Evolutionary conservation across 2,329 filamentous ascomycete genomes (phyloP).

Genomic region (Diaporthe vaccinii): DNA sequence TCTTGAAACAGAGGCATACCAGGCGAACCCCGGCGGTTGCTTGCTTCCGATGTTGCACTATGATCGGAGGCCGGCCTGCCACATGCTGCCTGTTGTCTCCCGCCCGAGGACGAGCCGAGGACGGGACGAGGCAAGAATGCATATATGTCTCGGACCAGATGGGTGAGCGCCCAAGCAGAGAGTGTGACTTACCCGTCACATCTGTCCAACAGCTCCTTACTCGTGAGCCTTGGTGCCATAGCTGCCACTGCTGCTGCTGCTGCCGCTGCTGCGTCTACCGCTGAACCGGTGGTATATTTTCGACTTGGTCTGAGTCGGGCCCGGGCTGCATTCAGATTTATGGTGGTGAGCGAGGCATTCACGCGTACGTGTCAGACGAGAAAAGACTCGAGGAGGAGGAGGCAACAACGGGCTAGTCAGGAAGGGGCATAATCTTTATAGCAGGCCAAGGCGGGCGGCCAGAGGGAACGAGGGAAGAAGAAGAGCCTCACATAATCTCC

Average conservation of each 20-base stretch:
- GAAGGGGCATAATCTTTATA: constrained; percentile 37
- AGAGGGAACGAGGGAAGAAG: constrained; percentile 2
- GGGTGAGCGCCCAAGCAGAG: background rate
- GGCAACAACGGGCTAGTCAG: background rate
- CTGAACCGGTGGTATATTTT: constrained; percentile 7
- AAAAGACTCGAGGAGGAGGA: constrained; percentile 12
- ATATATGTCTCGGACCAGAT: constrained; percentile 8
- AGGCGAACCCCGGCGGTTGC: background rate
- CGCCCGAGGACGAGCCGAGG: constrained; percentile 3
- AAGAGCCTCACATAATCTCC: constrained; percentile 36
- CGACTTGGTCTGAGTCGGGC: background rate
- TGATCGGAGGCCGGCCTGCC: constrained; percentile 18
- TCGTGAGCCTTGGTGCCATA: constrained; percentile 42
- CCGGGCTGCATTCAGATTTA: constrained; percentile 5
- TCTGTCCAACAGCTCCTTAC: constrained; percentile 45
- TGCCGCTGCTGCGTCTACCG: background rate
- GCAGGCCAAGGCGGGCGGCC: constrained; percentile 17
- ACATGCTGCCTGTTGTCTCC: constrained; percentile 10
- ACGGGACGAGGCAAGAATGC: constrained; percentile 29
- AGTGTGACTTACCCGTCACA: constrained; percentile 45
- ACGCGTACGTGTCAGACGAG: constrained; percentile 1
- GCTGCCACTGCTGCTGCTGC: constrained; percentile 1
- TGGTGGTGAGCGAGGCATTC: constrained; percentile 23
- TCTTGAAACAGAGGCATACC: constrained; percentile 2
- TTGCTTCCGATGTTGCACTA: constrained; percentile 33